Evolutionary conservation across 345 rosid species (phyloP).

Genomic region (Eucalyptus albens): DNA sequence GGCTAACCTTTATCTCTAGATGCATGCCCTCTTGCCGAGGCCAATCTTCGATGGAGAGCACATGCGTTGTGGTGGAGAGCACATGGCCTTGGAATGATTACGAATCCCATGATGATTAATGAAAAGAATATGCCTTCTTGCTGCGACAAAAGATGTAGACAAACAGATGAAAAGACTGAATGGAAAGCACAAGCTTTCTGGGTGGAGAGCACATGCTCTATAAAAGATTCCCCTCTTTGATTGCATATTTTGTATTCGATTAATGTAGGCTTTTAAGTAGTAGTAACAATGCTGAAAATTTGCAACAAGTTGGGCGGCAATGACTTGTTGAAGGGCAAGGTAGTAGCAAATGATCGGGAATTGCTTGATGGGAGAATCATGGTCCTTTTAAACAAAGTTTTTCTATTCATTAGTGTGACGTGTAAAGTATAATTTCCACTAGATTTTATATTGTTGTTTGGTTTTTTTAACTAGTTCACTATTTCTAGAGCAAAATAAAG

Average conservation of each 20-base stretch:
- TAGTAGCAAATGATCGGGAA: no score
- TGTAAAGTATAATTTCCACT: no score
- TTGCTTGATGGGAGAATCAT: no score
- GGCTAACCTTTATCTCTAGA: neutral
- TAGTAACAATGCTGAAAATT: no score
- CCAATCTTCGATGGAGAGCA: neutral
- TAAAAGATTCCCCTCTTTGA: neutral
- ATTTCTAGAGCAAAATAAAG: no score
- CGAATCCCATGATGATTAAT: accelerated
- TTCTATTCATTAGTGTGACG: no score
- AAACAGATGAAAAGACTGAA: neutral
- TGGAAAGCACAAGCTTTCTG: neutral
- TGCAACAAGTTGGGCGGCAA: no score
- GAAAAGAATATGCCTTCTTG: neutral
- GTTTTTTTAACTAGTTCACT: no score
- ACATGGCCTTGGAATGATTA: accelerated
- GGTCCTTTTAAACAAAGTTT: no score
- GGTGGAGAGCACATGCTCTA: accelerated
- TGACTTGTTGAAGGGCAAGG: no score
- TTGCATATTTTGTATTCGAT: neutral
- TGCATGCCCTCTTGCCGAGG: accelerated
- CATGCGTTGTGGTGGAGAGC: accelerated
- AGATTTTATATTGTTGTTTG: no score
- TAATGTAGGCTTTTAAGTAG: neutral
- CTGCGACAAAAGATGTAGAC: neutral